Evolutionary conservation across 129 eudicot genomes (phyloP).

Genomic region (carrot (Daucus carota)): DH1_v3.0 NC_030383.2:6132001-6132500

Average conservation of each 20-base stretch:
- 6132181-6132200: neutral
- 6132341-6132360: too few relatives aligned
- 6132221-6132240: neutral
- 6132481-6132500: neutral
- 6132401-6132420: neutral
- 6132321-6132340: too few relatives aligned
- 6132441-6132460: neutral
- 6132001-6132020: neutral
- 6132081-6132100: slow-evolving; percentile 82
- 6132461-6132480: neutral
- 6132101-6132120: slow-evolving; percentile 66
- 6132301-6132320: neutral
- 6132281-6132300: neutral
- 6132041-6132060: slow-evolving; percentile 52
- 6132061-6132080: slow-evolving; percentile 70
- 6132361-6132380: neutral
- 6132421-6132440: neutral
- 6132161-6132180: neutral
- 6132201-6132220: neutral
- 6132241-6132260: neutral
- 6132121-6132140: slow-evolving; percentile 69
- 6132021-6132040: slow-evolving; percentile 71
- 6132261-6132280: neutral
- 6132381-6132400: neutral
- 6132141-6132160: neutral